Evolutionary conservation across 176 grass and related monocot species (phyloP).

Genomic region (Eleusine coracana): DNA sequence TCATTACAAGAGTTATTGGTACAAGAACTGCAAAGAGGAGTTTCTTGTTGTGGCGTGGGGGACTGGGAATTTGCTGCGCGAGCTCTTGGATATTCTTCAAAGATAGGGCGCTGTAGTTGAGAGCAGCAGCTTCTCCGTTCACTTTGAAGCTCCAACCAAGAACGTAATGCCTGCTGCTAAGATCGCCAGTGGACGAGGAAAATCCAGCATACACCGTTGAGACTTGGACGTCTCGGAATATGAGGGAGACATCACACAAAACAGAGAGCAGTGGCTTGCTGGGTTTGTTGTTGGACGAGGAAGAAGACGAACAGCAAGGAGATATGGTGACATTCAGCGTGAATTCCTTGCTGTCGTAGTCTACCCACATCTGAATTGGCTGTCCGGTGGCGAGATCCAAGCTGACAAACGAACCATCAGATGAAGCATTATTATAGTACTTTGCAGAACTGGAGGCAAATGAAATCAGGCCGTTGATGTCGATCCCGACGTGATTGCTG

Average conservation of each 20-base stretch:
- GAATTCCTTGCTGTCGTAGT: constrained; percentile 27
- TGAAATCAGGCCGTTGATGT: constrained; percentile 33
- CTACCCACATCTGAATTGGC: constrained; percentile 45
- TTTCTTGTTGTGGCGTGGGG: neutral
- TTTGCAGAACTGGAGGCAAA: neutral
- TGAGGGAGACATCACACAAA: neutral
- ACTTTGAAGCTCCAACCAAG: constrained; percentile 54
- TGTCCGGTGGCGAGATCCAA: neutral
- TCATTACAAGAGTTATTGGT: neutral
- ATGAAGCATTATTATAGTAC: constrained; percentile 9
- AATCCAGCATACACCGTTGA: constrained; percentile 29
- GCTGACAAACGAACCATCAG: neutral
- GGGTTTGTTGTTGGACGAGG: constrained; percentile 6
- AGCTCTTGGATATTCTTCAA: neutral
- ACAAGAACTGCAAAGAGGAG: neutral
- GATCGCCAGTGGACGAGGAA: constrained; percentile 19
- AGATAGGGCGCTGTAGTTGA: constrained; percentile 28
- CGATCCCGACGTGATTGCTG: constrained; percentile 43
- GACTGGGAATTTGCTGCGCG: neutral
- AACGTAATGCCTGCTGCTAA: constrained; percentile 18
- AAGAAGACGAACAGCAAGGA: rapidly evolving
- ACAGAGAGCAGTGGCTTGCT: constrained; percentile 3
- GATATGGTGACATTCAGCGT: constrained; percentile 36
- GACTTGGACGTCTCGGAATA: neutral
- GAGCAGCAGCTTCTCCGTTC: constrained; percentile 23